Percentiles rank a stretch among this genome's conserved stretches.
Conservation (phyloP, 371 early-diverging fungal species). For the Mortierella sp. region DNA sequence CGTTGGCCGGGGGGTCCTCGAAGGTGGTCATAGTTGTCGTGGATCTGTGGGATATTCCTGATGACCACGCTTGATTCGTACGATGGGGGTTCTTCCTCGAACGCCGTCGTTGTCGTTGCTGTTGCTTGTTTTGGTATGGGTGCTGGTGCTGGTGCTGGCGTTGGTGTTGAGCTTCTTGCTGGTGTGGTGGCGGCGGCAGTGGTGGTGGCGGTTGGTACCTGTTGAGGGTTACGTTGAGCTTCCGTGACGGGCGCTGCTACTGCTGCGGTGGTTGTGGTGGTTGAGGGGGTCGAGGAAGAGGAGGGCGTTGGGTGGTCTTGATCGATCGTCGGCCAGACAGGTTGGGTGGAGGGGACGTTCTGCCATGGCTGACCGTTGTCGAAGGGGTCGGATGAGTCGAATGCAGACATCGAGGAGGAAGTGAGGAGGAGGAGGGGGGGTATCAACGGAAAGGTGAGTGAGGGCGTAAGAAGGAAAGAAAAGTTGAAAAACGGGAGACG, state of each 20-base stretch:
- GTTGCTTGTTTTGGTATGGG: neutral
- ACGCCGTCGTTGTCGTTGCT: neutral
- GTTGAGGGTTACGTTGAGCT: neutral
- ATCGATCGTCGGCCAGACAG: neutral
- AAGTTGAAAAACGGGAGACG: neutral
- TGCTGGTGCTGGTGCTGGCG: neutral
- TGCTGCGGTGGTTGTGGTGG: neutral
- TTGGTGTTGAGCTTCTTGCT: neutral
- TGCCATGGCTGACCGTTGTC: slow-evolving; percentile 45
- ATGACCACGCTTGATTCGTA: slow-evolving; percentile 40
- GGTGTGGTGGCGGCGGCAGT: neutral
- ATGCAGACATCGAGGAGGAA: slow-evolving; percentile 6
- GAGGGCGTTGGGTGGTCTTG: neutral
- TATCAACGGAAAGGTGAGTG: neutral
- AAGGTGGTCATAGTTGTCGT: slow-evolving; percentile 54
- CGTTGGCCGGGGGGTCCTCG: slow-evolving; percentile 47
- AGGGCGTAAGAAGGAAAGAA: neutral
- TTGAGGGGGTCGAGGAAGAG: neutral
- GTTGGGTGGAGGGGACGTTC: slow-evolving; percentile 25
- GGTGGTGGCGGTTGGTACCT: too few relatives aligned
- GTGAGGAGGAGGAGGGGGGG: neutral
- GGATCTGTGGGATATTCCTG: slow-evolving; percentile 39
- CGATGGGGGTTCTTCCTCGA: slow-evolving; percentile 41
- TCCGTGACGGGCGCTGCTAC: neutral
- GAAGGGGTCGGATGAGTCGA: slow-evolving; percentile 33